phyloP scores from a whole-genome alignment of 345 rosid species.

The Excoecaria cochinchinensis region DNA sequence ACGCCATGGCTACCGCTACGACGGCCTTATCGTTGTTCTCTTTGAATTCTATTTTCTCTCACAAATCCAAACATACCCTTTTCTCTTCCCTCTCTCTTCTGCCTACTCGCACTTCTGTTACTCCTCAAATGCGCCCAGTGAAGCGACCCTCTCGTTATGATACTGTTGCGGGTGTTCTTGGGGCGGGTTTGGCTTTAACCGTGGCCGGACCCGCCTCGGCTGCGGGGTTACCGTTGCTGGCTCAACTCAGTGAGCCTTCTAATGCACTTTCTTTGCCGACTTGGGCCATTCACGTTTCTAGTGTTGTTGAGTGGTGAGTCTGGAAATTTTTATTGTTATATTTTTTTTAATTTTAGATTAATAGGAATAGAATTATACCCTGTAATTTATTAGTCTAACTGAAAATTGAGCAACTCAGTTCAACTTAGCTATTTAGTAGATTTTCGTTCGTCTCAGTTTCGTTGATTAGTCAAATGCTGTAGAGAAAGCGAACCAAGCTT shows the following conservation, averaged over 20 bases:
- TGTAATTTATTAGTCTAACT: background rate
- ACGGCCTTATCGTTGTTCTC: slow-evolving; percentile 30
- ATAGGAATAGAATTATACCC: background rate
- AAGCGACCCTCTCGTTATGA: background rate
- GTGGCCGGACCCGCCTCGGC: slow-evolving; percentile 52
- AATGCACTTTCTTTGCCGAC: slow-evolving; percentile 90
- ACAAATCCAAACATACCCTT: slow-evolving; percentile 19
- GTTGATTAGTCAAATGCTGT: background rate
- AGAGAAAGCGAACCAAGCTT: background rate
- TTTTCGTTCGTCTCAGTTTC: background rate
- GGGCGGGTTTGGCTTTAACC: slow-evolving; percentile 56
- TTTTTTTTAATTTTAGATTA: background rate
- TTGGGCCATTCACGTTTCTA: slow-evolving; percentile 89
- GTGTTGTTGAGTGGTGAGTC: slow-evolving; percentile 82
- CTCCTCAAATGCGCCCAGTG: slow-evolving; percentile 1
- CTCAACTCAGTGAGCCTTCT: slow-evolving; percentile 69
- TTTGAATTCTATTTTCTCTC: slow-evolving; percentile 20
- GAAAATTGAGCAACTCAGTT: background rate
- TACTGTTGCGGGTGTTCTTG: slow-evolving; percentile 42
- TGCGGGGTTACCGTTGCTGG: slow-evolving; percentile 40
- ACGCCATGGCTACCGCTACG: slow-evolving; percentile 40
- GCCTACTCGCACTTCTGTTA: background rate
- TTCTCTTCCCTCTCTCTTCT: slow-evolving; percentile 14
- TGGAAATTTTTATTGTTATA: background rate
- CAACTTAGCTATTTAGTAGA: background rate